These are phyloP conservation scores for Amanita rimosa DNA, from an alignment of 768 basidiomycete genomes.

Conservation along the genomic window DNA sequence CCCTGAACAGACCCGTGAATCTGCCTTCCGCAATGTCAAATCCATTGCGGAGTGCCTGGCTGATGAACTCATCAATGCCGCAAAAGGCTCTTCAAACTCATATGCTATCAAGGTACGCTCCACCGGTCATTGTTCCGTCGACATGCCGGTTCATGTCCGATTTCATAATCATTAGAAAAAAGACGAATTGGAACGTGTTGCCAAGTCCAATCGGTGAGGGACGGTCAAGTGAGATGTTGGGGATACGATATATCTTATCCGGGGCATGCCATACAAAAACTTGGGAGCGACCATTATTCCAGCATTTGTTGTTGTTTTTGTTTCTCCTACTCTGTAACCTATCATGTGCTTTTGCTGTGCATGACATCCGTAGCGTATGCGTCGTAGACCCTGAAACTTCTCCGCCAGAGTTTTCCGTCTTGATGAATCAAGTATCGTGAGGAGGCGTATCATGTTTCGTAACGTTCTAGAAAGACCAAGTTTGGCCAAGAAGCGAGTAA, in stretches of 20 bases:
- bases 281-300: neutral
- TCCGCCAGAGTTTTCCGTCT: neutral
- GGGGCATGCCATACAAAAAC: neutral
- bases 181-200: constrained; percentile 99
- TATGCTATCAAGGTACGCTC: constrained; percentile 91
- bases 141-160: neutral
- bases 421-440: neutral
- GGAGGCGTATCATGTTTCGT: neutral
- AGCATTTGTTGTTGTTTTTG: neutral
- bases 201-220: constrained; percentile 94
- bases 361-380: neutral
- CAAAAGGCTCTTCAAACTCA: constrained; percentile 99
- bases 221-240: neutral
- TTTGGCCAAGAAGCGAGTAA: neutral
- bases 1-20: constrained; percentile 80
- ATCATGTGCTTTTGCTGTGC: neutral
- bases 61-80: constrained; percentile 99
- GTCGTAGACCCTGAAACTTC: neutral
- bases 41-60: constrained; percentile 98
- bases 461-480: neutral
- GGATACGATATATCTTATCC: neutral
- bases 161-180: constrained; percentile 58
- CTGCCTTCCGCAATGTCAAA: constrained; percentile 99
- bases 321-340: neutral
- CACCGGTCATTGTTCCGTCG: neutral